These are phyloP conservation scores for Hypoxylon sp. DNA, from an alignment of 2,329 filamentous ascomycete genomes.

Conservation along the genomic window DNA sequence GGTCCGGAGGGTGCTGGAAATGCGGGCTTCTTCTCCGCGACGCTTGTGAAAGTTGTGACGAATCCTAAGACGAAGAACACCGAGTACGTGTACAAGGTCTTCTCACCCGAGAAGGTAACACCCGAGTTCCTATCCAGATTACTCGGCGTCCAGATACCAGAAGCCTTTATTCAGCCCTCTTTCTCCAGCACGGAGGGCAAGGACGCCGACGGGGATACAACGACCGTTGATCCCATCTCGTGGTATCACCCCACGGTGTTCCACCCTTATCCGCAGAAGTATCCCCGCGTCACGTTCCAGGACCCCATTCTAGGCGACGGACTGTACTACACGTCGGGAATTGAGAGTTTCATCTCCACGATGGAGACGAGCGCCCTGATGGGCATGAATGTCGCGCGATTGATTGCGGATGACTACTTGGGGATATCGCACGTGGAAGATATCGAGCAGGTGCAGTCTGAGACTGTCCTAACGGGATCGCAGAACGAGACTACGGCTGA, in stretches of 20 bases:
- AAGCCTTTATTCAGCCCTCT: constrained; percentile 53
- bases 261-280: constrained; percentile 86
- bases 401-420: constrained; percentile 74
- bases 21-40: constrained; percentile 88
- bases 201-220: constrained; percentile 49
- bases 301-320: constrained; percentile 77
- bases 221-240: constrained; percentile 68
- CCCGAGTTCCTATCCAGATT: constrained; percentile 67
- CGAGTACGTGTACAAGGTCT: constrained; percentile 77
- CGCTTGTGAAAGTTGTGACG: constrained; percentile 74
- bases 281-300: constrained; percentile 90
- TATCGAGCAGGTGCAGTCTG: constrained; percentile 8
- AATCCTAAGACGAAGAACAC: constrained; percentile 70
- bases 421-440: constrained; percentile 32
- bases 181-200: constrained; percentile 37
- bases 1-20: constrained; percentile 75
- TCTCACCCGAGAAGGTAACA: constrained; percentile 70
- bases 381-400: constrained; percentile 85
- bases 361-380: constrained; percentile 97
- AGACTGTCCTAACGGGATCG: constrained; percentile 24
- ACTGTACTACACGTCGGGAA: constrained; percentile 80
- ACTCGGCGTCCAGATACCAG: constrained; percentile 65
- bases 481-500: constrained; percentile 16
- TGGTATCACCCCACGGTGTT: constrained; percentile 87
- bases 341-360: constrained; percentile 94